A percentile compares a stretch with the other conserved stretches of the same genome.
Conservation (phyloP, 495 filamentous ascomycete genomes). For the Chaetomium fimeti region DNA sequence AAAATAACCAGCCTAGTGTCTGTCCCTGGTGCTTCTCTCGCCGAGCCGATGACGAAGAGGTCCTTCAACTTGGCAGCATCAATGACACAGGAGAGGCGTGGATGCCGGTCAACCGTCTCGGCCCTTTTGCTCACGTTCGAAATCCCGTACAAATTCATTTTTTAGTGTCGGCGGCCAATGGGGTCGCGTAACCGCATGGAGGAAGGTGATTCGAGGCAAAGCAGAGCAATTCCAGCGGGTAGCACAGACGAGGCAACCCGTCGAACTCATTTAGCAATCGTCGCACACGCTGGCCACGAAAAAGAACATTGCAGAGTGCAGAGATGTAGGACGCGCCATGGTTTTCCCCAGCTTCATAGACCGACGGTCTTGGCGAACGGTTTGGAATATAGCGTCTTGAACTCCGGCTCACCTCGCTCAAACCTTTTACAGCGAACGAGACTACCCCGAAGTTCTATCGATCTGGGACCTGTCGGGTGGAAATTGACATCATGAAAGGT, state of each 20-base stretch:
- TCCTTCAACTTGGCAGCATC: neutral
- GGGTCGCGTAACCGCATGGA: no score
- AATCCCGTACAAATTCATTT: neutral
- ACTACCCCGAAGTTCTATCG: slow-evolving; percentile 52
- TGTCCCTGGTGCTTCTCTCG: neutral
- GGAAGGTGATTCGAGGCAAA: neutral
- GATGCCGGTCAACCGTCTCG: neutral
- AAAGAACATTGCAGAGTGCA: neutral
- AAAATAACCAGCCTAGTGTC: neutral
- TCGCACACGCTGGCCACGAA: neutral
- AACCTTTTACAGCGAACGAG: slow-evolving; percentile 65
- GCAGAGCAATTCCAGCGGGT: neutral
- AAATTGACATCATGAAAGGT: slow-evolving; percentile 73
- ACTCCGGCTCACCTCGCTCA: slow-evolving; percentile 51
- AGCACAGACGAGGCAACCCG: no score
- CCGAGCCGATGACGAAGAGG: neutral
- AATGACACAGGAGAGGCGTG: neutral
- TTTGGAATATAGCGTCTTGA: slow-evolving; percentile 80
- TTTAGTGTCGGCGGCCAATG: neutral
- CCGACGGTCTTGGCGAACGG: slow-evolving; percentile 81
- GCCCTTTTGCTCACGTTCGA: neutral
- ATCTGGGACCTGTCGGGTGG: slow-evolving; percentile 93
- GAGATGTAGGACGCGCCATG: slow-evolving; percentile 70
- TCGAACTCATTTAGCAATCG: no score
- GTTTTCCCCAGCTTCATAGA: slow-evolving; percentile 82